A percentile compares a stretch with the other conserved stretches of the same genome.
These are phyloP conservation scores for Fusarium marasasianum DNA, from an alignment of 2,329 filamentous ascomycete species.

Conservation along the genomic window DNA sequence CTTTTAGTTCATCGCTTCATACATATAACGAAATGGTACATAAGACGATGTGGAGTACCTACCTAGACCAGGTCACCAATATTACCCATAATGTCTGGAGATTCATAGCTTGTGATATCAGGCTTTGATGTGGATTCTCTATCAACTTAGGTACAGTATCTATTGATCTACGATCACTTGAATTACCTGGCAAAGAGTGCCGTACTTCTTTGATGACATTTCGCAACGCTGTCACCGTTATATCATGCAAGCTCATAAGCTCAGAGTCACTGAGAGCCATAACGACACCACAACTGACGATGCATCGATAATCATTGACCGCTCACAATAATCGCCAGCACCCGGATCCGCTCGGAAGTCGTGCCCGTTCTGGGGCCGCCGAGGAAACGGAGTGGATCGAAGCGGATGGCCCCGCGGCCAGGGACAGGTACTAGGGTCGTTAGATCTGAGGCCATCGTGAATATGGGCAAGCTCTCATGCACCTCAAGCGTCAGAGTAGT, in stretches of 20 bases:
- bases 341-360: slow-evolving; percentile 10
- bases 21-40: background rate
- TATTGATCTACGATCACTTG: background rate
- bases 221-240: background rate
- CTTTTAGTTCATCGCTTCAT: background rate
- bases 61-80: background rate
- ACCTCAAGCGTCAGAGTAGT: background rate
- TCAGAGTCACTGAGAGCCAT: background rate
- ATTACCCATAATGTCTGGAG: background rate
- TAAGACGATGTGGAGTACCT: background rate
- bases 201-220: background rate
- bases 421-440: slow-evolving; percentile 21
- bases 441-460: slow-evolving; percentile 33
- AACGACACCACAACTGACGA: background rate
- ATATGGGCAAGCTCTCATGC: slow-evolving; percentile 26
- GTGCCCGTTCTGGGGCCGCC: slow-evolving; percentile 6
- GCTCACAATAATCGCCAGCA: background rate
- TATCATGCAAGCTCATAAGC: too few relatives aligned
- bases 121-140: background rate
- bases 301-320: background rate
- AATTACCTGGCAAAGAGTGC: background rate
- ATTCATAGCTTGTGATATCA: background rate
- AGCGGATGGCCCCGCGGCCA: slow-evolving; percentile 19
- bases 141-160: background rate
- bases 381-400: slow-evolving; percentile 26